Evolutionary conservation across 495 filamentous ascomycete genomes (phyloP), one percentile per base, ranked within the genome.

Genomic region (Astrocystis sublimbata): DNA sequence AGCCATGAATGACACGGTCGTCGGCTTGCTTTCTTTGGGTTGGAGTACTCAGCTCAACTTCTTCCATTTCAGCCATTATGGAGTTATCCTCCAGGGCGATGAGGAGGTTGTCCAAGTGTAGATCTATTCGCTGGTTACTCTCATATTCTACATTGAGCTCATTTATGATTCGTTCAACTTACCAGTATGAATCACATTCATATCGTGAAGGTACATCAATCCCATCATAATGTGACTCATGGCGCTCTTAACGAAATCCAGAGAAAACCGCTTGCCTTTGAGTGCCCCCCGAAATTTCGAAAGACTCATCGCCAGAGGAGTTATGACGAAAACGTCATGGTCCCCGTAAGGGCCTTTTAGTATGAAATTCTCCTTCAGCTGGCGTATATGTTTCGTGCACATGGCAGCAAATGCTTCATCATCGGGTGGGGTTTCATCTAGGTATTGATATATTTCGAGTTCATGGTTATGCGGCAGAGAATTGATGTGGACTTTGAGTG

Each of bases 401-500:
- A 6, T 42, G 31, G 21, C 15, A 26, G 31, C 15, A 13, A n/a
- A n/a, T n/a, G n/a, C n/a, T n/a, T 49, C 17, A 28, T 60, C 35
- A n/a, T 61, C 43, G 19, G 19, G 15, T 28, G 43, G 58, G 46
- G 54, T 36, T 40, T 31, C 21, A 54, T 42, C 62, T 33, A 65
- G 40, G 42, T 65, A 35, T 21, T 31, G 42, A 46, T 42, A 65
- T 49, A 65, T 31, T 21, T 65, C 45, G 50, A 65, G 57, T 58
- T 65, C 62, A 35, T 65, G 62, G 23, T 65, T 65, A 38, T 54
- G 45, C 30, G 53, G 13, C 24, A 65, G 30, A 8, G 40, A 63
- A 46, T 63, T 65, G 35, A 65, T 43, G 53, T 62, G 52, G 35
- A 58, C 53, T 46, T 65, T 65, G 47, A 65, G 21, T 55, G 55